Base-by-base conservation (phyloP, 352 stramenopile genomes). In the Phytophthora multivora region DNA sequence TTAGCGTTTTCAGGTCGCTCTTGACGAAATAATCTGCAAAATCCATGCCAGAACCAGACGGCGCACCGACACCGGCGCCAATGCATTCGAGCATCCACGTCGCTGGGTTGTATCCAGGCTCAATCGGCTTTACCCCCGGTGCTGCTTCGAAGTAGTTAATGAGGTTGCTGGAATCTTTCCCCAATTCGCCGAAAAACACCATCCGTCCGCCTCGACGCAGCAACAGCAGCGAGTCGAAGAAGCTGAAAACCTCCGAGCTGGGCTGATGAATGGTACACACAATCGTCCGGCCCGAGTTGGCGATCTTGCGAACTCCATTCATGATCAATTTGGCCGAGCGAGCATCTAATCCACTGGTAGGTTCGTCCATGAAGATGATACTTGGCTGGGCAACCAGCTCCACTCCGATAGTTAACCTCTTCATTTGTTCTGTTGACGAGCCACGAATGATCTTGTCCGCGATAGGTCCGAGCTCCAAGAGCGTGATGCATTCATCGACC, bases 191-290 rank as follows among this genome's bases (percentile, higher is more conserved):
- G 49, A 86, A 88, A 62, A 78, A 92, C 0, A 87, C 71, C 7
- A 65, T 72, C 18, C 60, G 62, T 3, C 83, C 82, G 8, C 83
- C 83, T 10, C 72, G 66, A 41, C 86, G 63, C 11, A 98, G 71
- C 4, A 98, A 55, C 45, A 97, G 73, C 6, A 97, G 49, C 30
- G 80, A 81, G 63, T 97, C 88, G 59, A 97, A 97, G 25, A 89
- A 78, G n/a, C 83, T 79, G 28, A 97, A 97, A 6, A 97, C 84
- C 46, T 97, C 85, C 3, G 78, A 86, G 16, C 75, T 85, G 13
- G 93, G 93, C 66, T 98, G 93, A 60, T 98, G 93, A 65, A 98
- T 98, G 6, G 90, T 97, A 50, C 93, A 97, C 0, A 97, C 72
- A 26, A 98, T 78, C 3, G 83, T 94, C 15, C 79, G 65, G 1